A percentile compares a stretch with the other conserved stretches of the same genome.
These are phyloP conservation scores for Raphidocelis subcapitata DNA, from an alignment of 139 green algal species.

Conservation along the genomic window DNA sequence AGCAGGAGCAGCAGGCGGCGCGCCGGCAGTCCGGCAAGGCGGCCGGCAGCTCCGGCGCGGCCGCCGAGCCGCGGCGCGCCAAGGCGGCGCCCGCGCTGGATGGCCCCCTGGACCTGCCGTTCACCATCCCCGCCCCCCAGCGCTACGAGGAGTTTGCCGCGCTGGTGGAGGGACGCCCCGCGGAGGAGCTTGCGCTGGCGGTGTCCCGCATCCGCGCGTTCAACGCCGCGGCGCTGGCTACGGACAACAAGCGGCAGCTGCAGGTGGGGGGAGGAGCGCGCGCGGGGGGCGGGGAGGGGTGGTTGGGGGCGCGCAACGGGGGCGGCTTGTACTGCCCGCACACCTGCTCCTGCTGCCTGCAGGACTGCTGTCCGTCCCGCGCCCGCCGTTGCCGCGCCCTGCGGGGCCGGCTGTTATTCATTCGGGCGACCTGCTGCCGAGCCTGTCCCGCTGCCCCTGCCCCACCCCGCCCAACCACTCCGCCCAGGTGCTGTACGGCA, in stretches of 20 bases:
- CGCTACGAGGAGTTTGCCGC: conserved; percentile 57
- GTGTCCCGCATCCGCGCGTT: conserved; percentile 76
- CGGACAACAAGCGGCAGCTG: conserved; percentile 74
- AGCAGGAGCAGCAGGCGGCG: conserved; percentile 2
- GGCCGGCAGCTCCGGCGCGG: background rate
- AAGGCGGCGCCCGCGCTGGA: conserved; percentile 14
- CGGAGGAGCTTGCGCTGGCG: conserved; percentile 56
- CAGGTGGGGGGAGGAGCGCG: conserved; percentile 47
- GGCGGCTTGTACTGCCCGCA: background rate
- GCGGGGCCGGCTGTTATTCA: no score
- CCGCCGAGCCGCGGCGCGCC: background rate
- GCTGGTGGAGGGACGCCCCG: conserved; percentile 42
- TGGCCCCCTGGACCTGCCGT: conserved; percentile 71
- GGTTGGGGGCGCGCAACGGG: background rate
- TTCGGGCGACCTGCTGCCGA: no score
- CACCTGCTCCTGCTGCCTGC: no score
- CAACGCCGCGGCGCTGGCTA: conserved; percentile 69
- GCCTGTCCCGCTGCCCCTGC: no score
- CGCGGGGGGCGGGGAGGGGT: background rate
- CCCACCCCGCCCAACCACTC: background rate
- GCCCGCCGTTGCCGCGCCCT: no score
- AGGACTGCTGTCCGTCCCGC: no score
- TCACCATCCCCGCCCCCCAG: conserved; percentile 72
- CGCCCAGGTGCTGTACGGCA: conserved; percentile 82
- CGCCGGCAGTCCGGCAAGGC: conserved; percentile 10